Conservation (phyloP, 2,329 filamentous ascomycete species). For the Penicillium sp. region DNA sequence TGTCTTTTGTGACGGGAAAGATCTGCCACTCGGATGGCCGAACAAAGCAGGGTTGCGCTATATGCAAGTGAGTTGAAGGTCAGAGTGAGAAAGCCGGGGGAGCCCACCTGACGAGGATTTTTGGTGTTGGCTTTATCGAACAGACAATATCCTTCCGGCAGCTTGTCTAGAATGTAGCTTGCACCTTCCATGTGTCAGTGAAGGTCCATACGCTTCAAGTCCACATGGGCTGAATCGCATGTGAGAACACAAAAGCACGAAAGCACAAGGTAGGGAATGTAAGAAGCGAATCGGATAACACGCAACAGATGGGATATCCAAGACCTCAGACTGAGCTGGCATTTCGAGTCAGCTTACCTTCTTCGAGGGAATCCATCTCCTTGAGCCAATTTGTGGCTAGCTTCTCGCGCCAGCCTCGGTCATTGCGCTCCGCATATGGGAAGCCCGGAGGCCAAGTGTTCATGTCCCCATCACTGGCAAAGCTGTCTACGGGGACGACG, state of each 20-base stretch:
- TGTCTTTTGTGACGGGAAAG: slow-evolving; percentile 56
- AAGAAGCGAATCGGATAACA: neutral
- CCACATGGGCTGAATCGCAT: neutral
- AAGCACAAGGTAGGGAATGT: neutral
- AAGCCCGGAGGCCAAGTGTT: slow-evolving; percentile 38
- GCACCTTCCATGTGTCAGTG: slow-evolving; percentile 34
- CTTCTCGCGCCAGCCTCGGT: slow-evolving; percentile 50
- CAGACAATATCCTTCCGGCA: slow-evolving; percentile 58
- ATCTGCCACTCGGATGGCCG: slow-evolving; percentile 55
- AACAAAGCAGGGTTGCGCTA: slow-evolving; percentile 59
- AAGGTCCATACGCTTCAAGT: neutral
- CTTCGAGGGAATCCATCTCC: slow-evolving; percentile 39
- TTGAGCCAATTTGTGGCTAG: slow-evolving; percentile 54
- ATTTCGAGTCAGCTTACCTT: slow-evolving; percentile 29
- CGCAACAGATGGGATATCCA: too few relatives aligned
- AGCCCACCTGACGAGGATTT: slow-evolving; percentile 36
- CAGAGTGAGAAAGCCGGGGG: neutral
- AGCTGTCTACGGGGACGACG: slow-evolving; percentile 35
- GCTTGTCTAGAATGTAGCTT: slow-evolving; percentile 53
- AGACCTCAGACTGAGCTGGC: too few relatives aligned
- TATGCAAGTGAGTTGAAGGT: slow-evolving; percentile 5
- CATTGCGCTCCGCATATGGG: slow-evolving; percentile 28
- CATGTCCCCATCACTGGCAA: slow-evolving; percentile 42
- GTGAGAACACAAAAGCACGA: neutral
- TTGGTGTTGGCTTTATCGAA: slow-evolving; percentile 52